Evolutionary conservation across 2,329 filamentous ascomycete species (phyloP).

Genomic region (Drechslera avenae): DNA sequence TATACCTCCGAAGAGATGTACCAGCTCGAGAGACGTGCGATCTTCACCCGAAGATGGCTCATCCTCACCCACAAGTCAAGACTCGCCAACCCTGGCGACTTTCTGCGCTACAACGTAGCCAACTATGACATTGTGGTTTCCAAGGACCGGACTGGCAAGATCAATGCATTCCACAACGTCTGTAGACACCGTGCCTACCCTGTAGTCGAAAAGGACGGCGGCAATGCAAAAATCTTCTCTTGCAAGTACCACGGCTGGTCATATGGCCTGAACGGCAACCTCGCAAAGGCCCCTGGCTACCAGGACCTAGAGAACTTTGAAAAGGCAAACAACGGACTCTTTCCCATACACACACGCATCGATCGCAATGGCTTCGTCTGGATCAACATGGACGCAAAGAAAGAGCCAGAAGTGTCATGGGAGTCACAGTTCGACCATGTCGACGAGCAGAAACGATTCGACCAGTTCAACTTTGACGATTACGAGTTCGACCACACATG

Average conservation of each 20-base stretch:
- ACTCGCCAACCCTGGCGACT: conserved; percentile 60
- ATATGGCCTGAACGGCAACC: conserved; percentile 50
- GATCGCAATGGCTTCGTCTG: conserved; percentile 45
- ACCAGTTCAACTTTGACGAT: conserved; percentile 41
- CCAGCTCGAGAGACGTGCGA: conserved; percentile 55
- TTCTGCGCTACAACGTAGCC: conserved; percentile 56
- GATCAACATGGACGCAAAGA: conserved; percentile 45
- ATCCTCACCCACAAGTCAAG: conserved; percentile 60
- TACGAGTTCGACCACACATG: conserved; percentile 56
- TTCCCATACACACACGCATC: conserved; percentile 42
- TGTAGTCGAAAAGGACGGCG: conserved; percentile 46
- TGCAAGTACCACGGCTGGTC: conserved; percentile 57
- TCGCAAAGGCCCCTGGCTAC: conserved; percentile 53
- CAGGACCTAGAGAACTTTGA: conserved; percentile 49
- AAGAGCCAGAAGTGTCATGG: conserved; percentile 38
- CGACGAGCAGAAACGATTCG: conserved; percentile 43
- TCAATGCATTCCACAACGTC: conserved; percentile 53
- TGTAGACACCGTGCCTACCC: conserved; percentile 55
- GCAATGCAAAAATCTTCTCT: conserved; percentile 48
- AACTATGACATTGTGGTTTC: conserved; percentile 52
- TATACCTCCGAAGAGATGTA: conserved; percentile 52
- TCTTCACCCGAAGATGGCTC: conserved; percentile 62
- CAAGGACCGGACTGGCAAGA: conserved; percentile 44
- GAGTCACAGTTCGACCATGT: conserved; percentile 37
- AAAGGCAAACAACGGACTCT: conserved; percentile 45